Base-by-base conservation (phyloP, 768 basidiomycete species). In the Brasilioporus rufonigricans region DNA sequence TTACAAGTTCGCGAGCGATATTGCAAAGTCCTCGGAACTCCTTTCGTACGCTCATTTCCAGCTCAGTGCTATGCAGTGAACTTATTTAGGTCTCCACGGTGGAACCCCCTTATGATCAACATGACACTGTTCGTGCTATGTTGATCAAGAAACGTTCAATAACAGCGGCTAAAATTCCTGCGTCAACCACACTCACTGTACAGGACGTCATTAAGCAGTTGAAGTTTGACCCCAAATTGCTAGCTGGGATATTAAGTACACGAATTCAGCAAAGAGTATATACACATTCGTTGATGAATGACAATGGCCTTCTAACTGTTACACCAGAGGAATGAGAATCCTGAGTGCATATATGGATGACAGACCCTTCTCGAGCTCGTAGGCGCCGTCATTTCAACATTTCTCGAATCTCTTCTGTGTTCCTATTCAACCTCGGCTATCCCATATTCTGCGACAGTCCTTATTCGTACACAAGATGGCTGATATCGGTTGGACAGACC, bases 391-490 rank as follows among this genome's bases (percentile, higher is more conserved):
- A n/a, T n/a, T n/a, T n/a, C n/a, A n/a, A n/a, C n/a, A n/a, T n/a
- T n/a, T n/a, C n/a, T n/a, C n/a, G n/a, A n/a, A n/a, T n/a, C n/a
- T n/a, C n/a, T n/a, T 83, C 36, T 11, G 19, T 11, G 11, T 21
- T n/a, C 35, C 7, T 36, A 14, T 4, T 18, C 7, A 18, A 3
- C 35, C 16, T 21, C 21, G 21, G 8, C 4, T 21, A 10, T 26
- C 19, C 5, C 19, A 80, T 80, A 77, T 83, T 0, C 57, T 83
- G 9, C 79, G 84, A 0, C 84, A 85, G 63, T 77, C 75, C 6
- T 76, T 77, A 0, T 85, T 85, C 54, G 72, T 80, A 13, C 57
- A 68, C 58, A 84, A 83, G 66, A 82, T 85, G 80, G 64, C 71
- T 35, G 69, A 76, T 29, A 69, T 84, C 3, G 71, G 73, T 0